Conservation (phyloP, 2,329 filamentous ascomycete genomes). For the Trichoderma arundinaceum region DNA sequence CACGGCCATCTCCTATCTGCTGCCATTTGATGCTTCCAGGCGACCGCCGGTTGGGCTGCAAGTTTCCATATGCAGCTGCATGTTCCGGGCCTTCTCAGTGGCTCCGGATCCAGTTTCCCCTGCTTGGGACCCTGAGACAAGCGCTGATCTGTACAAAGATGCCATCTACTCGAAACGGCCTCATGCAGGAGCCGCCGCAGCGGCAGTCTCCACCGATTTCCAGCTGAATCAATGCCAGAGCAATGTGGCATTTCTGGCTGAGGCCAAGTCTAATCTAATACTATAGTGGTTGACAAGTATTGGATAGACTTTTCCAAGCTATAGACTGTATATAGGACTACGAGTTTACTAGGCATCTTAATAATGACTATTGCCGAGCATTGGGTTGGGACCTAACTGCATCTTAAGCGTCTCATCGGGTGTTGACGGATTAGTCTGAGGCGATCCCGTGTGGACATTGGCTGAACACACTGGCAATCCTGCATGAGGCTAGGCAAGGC, state of each 20-base stretch:
- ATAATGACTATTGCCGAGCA: too few relatives aligned
- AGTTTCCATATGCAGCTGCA: slow-evolving; percentile 5
- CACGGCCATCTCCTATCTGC: not conserved
- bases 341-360: too few relatives aligned
- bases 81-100: slow-evolving; percentile 1
- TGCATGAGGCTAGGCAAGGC: not conserved
- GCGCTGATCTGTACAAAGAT: not conserved
- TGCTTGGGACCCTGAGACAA: slow-evolving; percentile 9
- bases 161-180: not conserved
- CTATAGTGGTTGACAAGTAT: too few relatives aligned
- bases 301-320: too few relatives aligned
- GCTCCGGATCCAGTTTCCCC: slow-evolving; percentile 9
- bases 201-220: not conserved
- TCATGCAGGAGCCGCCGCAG: slow-evolving; percentile 10
- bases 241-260: not conserved
- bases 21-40: not conserved
- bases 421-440: not conserved
- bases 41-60: slow-evolving; percentile 22
- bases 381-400: not conserved
- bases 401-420: not conserved
- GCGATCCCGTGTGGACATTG: not conserved
- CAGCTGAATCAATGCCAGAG: not conserved
- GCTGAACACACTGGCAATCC: too few relatives aligned
- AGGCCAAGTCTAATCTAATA: not conserved
- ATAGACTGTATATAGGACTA: too few relatives aligned